A percentile compares a stretch with the other conserved stretches of the same genome.
phyloP scores from a whole-genome alignment of 129 eudicot genomes.

The Chrysanthemum lavandulifolium region DNA sequence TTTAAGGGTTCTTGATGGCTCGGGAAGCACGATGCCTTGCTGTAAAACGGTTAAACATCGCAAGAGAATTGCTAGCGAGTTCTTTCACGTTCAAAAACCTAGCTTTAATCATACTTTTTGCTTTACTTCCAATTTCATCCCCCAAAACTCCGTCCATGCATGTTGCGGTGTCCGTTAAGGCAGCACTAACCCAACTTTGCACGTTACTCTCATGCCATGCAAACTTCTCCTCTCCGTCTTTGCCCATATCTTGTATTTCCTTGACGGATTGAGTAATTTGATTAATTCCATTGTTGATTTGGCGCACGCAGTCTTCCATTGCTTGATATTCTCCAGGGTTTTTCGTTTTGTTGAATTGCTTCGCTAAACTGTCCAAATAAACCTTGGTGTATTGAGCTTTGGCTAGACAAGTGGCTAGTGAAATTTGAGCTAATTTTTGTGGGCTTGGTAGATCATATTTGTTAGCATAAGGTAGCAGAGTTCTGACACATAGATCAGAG shows the following conservation, averaged over 20 bases:
- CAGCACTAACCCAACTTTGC: constrained; percentile 66
- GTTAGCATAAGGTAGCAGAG: constrained; percentile 31
- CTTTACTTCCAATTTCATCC: constrained; percentile 38
- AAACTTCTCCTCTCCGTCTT: constrained; percentile 40
- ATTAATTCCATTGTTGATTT: constrained; percentile 50
- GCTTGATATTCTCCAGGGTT: constrained; percentile 41
- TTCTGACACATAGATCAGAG: constrained; percentile 40
- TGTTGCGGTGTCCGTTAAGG: constrained; percentile 47
- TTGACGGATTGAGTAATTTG: constrained; percentile 50
- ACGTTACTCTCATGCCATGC: constrained; percentile 69
- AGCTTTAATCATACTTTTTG: constrained; percentile 46
- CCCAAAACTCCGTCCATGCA: constrained; percentile 57
- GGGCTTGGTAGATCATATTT: constrained; percentile 37
- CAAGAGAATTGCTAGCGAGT: constrained; percentile 61
- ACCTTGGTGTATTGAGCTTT: constrained; percentile 47
- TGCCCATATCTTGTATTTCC: constrained; percentile 41
- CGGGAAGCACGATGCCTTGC: constrained; percentile 59
- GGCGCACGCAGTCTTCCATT: constrained; percentile 44
- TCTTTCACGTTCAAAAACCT: constrained; percentile 60
- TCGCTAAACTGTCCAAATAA: constrained; percentile 45
- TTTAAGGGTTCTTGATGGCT: constrained; percentile 38
- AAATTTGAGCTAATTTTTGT: constrained; percentile 52
- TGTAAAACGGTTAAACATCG: constrained; percentile 56
- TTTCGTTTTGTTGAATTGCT: constrained; percentile 28
- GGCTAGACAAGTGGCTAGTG: constrained; percentile 47